Conservation (phyloP, 1,284 basidiomycete genomes). For the Exobasidium rhododendri region DNA sequence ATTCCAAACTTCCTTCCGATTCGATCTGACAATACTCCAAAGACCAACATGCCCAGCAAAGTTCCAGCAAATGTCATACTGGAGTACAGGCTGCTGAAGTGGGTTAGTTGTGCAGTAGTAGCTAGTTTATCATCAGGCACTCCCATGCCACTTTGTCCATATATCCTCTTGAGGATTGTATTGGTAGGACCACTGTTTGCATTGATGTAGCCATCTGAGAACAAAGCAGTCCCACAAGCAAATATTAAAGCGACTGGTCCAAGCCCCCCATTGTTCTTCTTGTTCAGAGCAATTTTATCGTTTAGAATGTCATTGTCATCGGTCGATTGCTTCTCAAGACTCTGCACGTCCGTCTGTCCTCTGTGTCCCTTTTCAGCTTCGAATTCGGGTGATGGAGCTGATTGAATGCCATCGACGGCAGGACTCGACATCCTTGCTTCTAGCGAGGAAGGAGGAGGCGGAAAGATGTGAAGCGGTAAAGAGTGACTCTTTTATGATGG, state of each 20-base stretch:
- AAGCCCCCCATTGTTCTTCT: slow-evolving; percentile 13
- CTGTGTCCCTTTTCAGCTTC: no score
- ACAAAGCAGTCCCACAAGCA: slow-evolving; percentile 48
- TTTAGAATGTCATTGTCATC: neutral
- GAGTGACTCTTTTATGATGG: no score
- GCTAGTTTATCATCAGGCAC: slow-evolving; percentile 17
- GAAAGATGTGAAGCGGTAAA: no score
- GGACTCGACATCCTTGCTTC: no score
- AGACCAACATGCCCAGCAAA: slow-evolving; percentile 63
- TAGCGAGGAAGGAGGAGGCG: no score
- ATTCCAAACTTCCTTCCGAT: slow-evolving; percentile 80
- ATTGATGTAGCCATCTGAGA: slow-evolving; percentile 51
- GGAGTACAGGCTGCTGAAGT: slow-evolving; percentile 35
- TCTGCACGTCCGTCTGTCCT: no score
- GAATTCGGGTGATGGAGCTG: no score
- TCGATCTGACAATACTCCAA: slow-evolving; percentile 67
- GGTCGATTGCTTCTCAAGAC: neutral
- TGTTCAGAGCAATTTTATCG: neutral
- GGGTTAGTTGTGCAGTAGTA: slow-evolving; percentile 21
- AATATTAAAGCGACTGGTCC: slow-evolving; percentile 30
- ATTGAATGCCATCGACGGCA: no score
- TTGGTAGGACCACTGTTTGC: slow-evolving; percentile 28
- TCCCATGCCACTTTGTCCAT: neutral
- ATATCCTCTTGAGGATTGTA: slow-evolving; percentile 33
- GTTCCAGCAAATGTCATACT: slow-evolving; percentile 58